phyloP scores from a whole-genome alignment of 768 basidiomycete species.

The Leccinum pellstonianum region DNA sequence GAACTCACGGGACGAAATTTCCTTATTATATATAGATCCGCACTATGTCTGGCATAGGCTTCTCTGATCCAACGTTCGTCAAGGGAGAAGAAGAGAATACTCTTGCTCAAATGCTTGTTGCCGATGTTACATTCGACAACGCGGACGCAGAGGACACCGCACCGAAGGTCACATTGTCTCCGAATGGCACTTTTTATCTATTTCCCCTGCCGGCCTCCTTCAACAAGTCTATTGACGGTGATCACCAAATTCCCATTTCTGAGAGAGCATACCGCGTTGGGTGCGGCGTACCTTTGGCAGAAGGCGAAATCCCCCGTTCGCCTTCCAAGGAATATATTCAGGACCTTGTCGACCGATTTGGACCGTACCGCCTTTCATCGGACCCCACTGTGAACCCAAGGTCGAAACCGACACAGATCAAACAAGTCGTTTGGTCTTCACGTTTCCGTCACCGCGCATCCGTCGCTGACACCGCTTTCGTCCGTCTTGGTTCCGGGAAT shows the following conservation, averaged over 20 bases:
- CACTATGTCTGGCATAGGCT: slow-evolving; percentile 39
- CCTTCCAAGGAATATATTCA: slow-evolving; percentile 45
- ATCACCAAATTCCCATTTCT: slow-evolving; percentile 6
- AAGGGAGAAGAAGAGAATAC: slow-evolving; percentile 24
- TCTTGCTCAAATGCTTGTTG: slow-evolving; percentile 43
- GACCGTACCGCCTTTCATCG: slow-evolving; percentile 35
- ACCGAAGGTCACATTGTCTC: slow-evolving; percentile 25
- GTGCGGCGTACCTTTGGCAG: slow-evolving; percentile 36
- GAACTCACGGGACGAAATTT: not conserved
- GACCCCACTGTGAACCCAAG: slow-evolving; percentile 35
- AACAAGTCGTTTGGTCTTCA: slow-evolving; percentile 43
- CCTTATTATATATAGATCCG: slow-evolving; percentile 37
- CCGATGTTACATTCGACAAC: slow-evolving; percentile 42
- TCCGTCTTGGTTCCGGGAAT: slow-evolving; percentile 25
- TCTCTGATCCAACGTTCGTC: slow-evolving; percentile 41
- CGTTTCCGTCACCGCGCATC: slow-evolving; percentile 46
- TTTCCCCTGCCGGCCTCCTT: slow-evolving; percentile 36
- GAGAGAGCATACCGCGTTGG: slow-evolving; percentile 39
- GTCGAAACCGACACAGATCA: slow-evolving; percentile 32
- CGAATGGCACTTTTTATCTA: slow-evolving; percentile 35
- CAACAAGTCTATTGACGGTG: slow-evolving; percentile 12
- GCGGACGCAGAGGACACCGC: not conserved
- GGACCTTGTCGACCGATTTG: slow-evolving; percentile 40
- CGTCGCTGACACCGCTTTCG: slow-evolving; percentile 40
- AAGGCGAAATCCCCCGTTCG: slow-evolving; percentile 36